A percentile compares a stretch with the other conserved stretches of the same genome.
Conservation (phyloP, 2,329 filamentous ascomycete genomes). For the Curvularia sp. region DNA sequence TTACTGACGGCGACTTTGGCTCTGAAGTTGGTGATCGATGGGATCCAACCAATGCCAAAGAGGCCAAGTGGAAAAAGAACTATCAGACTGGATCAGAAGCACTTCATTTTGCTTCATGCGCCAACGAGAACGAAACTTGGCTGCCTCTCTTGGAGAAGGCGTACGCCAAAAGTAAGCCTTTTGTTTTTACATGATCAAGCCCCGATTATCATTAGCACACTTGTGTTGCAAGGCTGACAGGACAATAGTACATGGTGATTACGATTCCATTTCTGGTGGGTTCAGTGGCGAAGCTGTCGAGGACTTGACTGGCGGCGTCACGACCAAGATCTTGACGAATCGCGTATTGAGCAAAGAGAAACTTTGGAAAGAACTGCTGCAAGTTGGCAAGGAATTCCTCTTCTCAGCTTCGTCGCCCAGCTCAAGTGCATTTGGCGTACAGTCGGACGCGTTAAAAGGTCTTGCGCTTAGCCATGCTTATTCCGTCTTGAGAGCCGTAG, state of each 20-base stretch:
- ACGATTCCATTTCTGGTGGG: constrained; percentile 74
- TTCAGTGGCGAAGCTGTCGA: constrained; percentile 63
- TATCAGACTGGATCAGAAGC: constrained; percentile 78
- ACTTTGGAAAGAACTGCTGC: constrained; percentile 81
- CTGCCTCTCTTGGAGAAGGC: constrained; percentile 81
- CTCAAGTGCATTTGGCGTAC: constrained; percentile 64
- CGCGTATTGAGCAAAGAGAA: constrained; percentile 78
- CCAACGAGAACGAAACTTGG: constrained; percentile 81
- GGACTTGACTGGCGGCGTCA: constrained; percentile 71
- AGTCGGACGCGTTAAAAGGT: constrained; percentile 61
- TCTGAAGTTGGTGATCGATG: constrained; percentile 70
- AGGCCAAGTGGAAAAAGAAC: constrained; percentile 67
- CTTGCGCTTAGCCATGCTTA: constrained; percentile 59
- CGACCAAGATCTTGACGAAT: constrained; percentile 69
- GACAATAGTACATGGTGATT: constrained; percentile 74
- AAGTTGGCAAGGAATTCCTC: constrained; percentile 78
- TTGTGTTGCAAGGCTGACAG: background rate
- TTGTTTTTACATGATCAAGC: background rate
- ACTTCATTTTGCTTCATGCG: constrained; percentile 78
- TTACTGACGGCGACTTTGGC: constrained; percentile 79
- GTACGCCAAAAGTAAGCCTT: constrained; percentile 67
- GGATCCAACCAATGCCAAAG: constrained; percentile 65
- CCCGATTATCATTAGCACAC: background rate
- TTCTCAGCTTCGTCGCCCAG: constrained; percentile 64
- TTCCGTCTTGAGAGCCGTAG: constrained; percentile 63